These are phyloP conservation scores for Ustilaginoidea virens DNA, from an alignment of 2,329 filamentous ascomycete genomes.

Conservation along the genomic window DNA sequence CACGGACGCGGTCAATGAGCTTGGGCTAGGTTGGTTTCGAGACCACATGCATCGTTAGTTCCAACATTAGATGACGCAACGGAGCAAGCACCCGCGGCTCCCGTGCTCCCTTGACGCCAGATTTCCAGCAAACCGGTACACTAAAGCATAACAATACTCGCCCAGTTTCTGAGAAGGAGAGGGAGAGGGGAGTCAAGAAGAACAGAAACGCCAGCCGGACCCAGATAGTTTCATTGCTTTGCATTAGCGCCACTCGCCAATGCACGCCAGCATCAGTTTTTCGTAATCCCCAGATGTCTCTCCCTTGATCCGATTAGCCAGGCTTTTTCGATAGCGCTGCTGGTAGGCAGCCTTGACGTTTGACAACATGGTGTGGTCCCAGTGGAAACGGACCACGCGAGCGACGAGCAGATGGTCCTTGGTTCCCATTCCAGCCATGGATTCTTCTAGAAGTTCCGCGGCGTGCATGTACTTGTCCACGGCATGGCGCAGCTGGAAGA, in stretches of 20 bases:
- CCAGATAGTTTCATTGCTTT: not conserved
- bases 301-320: slow-evolving; percentile 55
- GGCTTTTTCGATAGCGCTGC: slow-evolving; percentile 49
- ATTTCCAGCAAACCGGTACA: too few species aligned
- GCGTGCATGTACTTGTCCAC: slow-evolving; percentile 73
- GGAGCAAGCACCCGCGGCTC: too few species aligned
- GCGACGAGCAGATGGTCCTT: slow-evolving; percentile 68
- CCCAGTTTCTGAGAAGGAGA: too few species aligned
- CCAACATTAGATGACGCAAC: too few species aligned
- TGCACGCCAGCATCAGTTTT: slow-evolving; percentile 56
- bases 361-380: slow-evolving; percentile 60
- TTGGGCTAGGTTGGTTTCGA: too few species aligned
- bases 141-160: too few species aligned
- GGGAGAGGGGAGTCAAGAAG: too few species aligned
- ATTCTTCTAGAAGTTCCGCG: slow-evolving; percentile 64
- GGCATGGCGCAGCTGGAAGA: slow-evolving; percentile 64
- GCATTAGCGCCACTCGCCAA: slow-evolving; percentile 24
- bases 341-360: slow-evolving; percentile 68
- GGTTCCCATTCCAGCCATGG: slow-evolving; percentile 78
- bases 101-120: too few species aligned
- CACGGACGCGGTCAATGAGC: too few species aligned
- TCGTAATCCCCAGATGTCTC: slow-evolving; percentile 82
- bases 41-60: too few species aligned
- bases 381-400: slow-evolving; percentile 68
- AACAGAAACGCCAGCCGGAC: too few species aligned